A percentile compares a stretch with the other conserved stretches of the same genome.
These are phyloP conservation scores for Metarhizium brunneum DNA, from an alignment of 2,329 filamentous ascomycete genomes.

Conservation along the genomic window DNA sequence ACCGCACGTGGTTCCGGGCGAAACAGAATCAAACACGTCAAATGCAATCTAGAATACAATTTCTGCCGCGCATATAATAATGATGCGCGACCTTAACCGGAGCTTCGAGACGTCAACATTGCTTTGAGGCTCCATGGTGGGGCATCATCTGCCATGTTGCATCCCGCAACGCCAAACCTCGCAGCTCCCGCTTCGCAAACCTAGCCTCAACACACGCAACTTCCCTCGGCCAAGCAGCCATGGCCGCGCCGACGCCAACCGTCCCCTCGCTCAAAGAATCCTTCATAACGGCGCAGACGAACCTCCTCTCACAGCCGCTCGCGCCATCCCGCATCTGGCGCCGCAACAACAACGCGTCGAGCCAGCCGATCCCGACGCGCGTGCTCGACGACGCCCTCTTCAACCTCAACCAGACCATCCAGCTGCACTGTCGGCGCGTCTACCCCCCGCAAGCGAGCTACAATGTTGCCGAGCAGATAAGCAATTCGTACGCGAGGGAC, in stretches of 20 bases:
- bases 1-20: too few relatives aligned
- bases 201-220: too few relatives aligned
- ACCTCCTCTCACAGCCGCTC: conserved; percentile 51
- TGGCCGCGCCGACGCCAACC: conserved; percentile 32
- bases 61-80: too few relatives aligned
- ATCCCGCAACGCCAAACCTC: too few relatives aligned
- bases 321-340: conserved; percentile 46
- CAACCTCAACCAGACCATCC: conserved; percentile 51
- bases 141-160: too few relatives aligned
- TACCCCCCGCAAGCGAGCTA: conserved; percentile 61
- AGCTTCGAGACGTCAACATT: too few relatives aligned
- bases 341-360: conserved; percentile 32
- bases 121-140: too few relatives aligned
- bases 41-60: too few relatives aligned
- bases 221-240: background rate
- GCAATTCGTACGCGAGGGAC: conserved; percentile 48
- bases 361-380: conserved; percentile 33
- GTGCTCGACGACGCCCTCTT: conserved; percentile 47
- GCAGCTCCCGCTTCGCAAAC: too few relatives aligned
- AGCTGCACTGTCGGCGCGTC: conserved; percentile 55
- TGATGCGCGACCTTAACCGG: too few relatives aligned
- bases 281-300: conserved; percentile 55
- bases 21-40: too few relatives aligned
- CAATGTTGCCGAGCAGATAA: conserved; percentile 65
- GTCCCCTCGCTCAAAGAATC: conserved; percentile 53